Evolutionary conservation across 2,329 filamentous ascomycete species (phyloP).

Genomic region (Fusarium marasasianum): DNA sequence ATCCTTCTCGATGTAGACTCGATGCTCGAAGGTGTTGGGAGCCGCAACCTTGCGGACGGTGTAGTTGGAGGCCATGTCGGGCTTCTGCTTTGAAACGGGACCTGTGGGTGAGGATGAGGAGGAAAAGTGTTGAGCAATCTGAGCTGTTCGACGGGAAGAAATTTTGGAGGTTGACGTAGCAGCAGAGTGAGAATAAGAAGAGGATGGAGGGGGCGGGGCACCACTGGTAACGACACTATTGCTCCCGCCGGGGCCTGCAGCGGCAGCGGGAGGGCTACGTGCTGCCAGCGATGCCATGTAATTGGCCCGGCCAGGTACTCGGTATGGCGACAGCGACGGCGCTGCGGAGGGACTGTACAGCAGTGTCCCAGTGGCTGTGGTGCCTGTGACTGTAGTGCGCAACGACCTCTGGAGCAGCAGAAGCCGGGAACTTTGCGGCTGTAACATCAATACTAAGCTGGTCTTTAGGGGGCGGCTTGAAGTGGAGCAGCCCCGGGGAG

Average conservation of each 20-base stretch:
- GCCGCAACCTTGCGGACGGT: slow-evolving; percentile 86
- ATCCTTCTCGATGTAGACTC: slow-evolving; percentile 98
- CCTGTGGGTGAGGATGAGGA: slow-evolving; percentile 38
- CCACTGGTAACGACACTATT: slow-evolving; percentile 33
- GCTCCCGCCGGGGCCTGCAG: slow-evolving; percentile 35
- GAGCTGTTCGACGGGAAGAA: slow-evolving; percentile 61
- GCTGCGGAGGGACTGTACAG: slow-evolving; percentile 14
- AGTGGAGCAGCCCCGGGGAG: slow-evolving; percentile 41
- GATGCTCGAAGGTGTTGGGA: slow-evolving; percentile 94
- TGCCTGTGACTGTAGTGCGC: slow-evolving; percentile 16
- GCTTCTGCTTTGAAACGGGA: slow-evolving; percentile 22
- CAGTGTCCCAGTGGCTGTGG: slow-evolving; percentile 11
- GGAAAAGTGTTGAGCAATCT: slow-evolving; percentile 66
- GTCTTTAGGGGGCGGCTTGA: slow-evolving; percentile 21
- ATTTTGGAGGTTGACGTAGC: slow-evolving; percentile 50
- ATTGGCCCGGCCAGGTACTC: slow-evolving; percentile 39
- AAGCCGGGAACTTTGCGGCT: slow-evolving; percentile 26
- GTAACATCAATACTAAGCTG: slow-evolving; percentile 33
- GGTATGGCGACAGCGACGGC: slow-evolving; percentile 25
- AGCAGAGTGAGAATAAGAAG: slow-evolving; percentile 35
- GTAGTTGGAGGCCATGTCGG: slow-evolving; percentile 71
- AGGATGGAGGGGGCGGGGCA: slow-evolving; percentile 54
- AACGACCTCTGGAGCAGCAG: slow-evolving; percentile 36
- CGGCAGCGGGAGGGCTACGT: slow-evolving; percentile 38
- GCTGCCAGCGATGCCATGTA: slow-evolving; percentile 35